Percentiles rank a stretch among this genome's conserved stretches.
phyloP scores from a whole-genome alignment of 1,284 basidiomycete species.

The Pseudozyma sp. region DNA sequence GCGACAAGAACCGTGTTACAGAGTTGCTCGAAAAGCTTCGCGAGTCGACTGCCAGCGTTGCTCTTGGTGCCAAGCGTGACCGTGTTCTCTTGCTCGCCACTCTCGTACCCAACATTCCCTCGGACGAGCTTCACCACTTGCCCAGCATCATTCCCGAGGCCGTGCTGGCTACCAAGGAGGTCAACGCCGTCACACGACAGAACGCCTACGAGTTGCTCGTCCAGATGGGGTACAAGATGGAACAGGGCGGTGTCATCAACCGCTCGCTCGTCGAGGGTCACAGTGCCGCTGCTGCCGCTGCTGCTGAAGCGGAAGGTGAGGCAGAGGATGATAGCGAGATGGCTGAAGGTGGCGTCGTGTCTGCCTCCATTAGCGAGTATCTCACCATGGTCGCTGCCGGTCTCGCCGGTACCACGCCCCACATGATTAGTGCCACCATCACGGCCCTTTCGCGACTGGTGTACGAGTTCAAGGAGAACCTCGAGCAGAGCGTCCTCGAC shows the following conservation, averaged over 20 bases:
- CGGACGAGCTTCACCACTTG: conserved; percentile 82
- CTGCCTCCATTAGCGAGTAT: conserved; percentile 89
- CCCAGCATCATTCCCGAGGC: conserved; percentile 93
- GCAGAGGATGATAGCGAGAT: conserved; percentile 45
- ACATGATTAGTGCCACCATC: conserved; percentile 98
- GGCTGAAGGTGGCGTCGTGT: conserved; percentile 71
- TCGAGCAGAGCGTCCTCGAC: conserved; percentile 81
- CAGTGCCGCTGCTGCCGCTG: conserved; percentile 24
- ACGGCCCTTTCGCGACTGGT: conserved; percentile 92
- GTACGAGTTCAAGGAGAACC: conserved; percentile 87
- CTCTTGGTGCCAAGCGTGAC: conserved; percentile 85
- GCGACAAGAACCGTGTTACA: conserved; percentile 34
- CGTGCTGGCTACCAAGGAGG: conserved; percentile 96
- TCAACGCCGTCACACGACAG: conserved; percentile 88
- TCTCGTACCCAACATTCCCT: conserved; percentile 80
- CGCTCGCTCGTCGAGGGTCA: conserved; percentile 79
- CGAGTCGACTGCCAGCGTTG: conserved; percentile 72
- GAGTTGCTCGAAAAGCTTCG: conserved; percentile 59
- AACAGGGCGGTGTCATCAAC: conserved; percentile 84
- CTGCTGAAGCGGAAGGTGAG: conserved; percentile 48
- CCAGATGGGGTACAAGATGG: conserved; percentile 93
- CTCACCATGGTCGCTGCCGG: conserved; percentile 97
- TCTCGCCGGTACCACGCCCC: conserved; percentile 89
- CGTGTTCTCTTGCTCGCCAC: conserved; percentile 82
- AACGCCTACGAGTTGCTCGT: conserved; percentile 92